Evolutionary conservation across 2,329 filamentous ascomycete genomes (phyloP), one percentile per base, ranked within the genome.

Genomic region (Cladosporium cucumerinum): DNA sequence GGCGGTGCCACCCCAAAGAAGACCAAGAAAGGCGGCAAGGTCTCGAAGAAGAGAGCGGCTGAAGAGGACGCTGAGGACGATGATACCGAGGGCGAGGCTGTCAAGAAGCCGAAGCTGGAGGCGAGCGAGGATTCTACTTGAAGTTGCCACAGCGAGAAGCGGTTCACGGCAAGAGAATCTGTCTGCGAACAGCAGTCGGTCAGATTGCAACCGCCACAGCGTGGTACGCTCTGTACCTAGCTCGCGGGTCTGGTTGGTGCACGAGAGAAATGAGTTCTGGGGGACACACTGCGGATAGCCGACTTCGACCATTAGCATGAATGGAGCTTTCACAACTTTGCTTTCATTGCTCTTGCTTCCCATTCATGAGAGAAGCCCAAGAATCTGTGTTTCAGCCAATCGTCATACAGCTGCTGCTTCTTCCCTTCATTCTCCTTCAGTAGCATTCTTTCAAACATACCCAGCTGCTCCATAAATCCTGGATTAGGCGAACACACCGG

Each of bases 401-500:
- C 66, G 11, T 73, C 64, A 61, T 78, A 78, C 3, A 77, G 70
- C 51, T 30, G 66, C 59, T 67, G 68, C 39, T 69, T 70, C 61
- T 70, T 70, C 7, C 49, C 66, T 34, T 69, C 65, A 12, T 66
- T 66, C 6, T 57, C 34, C 5, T 66, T 68, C 12, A 69, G 67
- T 54, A 78, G 32, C 91, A 97, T 96, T 71, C 88, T 82, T 81
- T 92, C 89, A 82, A 92, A 98, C 63, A 97, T 81, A 68, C 88
- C 83, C 12, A 98, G 83, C 78, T 98, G 95, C 63, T 86, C 82
- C 87, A 93, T 92, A 82, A 98, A 98, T 23, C 93, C 94, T 25
- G 85, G 80, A 76, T 98, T 98, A 6, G 94, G 94, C 72, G 93
- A 89, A 66, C 89, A 92, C 60, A 93, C 85, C 23, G 89, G 85